These are phyloP conservation scores for Pichia exigua DNA, from an alignment of 805 yeast genomes.

Conservation along the genomic window DNA sequence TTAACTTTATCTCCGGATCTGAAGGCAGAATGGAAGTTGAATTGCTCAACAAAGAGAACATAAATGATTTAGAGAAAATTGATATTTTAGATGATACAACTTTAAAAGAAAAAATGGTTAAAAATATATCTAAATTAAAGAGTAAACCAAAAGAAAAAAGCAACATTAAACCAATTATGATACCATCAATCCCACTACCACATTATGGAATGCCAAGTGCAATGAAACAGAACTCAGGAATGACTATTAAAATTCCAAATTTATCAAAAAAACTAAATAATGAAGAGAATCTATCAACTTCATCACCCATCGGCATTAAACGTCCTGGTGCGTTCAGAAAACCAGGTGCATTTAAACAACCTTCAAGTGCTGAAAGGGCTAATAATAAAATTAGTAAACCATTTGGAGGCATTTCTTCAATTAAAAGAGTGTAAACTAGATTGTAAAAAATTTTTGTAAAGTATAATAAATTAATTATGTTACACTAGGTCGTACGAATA, in stretches of 20 bases:
- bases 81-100: neutral
- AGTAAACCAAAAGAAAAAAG: neutral
- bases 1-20: neutral
- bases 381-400: constrained; percentile 8
- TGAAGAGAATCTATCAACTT: neutral
- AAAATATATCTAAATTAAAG: constrained; percentile 2
- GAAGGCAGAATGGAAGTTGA: neutral
- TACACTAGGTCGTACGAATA: too few relatives aligned
- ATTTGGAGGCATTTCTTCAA: constrained; percentile 4
- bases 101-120: neutral
- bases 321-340: constrained; percentile 20
- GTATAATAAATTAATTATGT: too few relatives aligned
- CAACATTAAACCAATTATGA: constrained; percentile 5
- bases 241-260: neutral
- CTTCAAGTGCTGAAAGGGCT: constrained; percentile 3
- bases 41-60: neutral
- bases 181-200: constrained; percentile 23
- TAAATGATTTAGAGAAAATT: neutral
- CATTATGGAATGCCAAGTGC: constrained; percentile 26
- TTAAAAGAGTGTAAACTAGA: neutral
- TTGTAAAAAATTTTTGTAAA: neutral
- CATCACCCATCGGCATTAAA: neutral
- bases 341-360: constrained; percentile 29
- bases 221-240: constrained; percentile 6
- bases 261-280: neutral